Base-by-base conservation (phyloP, 441 rosid genomes). In the Erodium chrysanthum region DNA sequence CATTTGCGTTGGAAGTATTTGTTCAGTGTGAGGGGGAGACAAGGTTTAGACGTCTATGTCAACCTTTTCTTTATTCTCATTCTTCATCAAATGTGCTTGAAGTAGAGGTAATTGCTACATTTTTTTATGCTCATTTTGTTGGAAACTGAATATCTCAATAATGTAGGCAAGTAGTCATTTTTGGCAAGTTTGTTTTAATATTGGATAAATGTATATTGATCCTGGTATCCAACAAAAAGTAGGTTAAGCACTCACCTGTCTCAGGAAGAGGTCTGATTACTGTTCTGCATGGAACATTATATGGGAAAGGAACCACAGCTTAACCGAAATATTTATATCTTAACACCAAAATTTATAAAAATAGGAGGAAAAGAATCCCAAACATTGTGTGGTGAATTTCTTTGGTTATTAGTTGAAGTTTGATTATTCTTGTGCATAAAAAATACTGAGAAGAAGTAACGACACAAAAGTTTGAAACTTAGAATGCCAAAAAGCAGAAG, bases 1-100 rank as follows among this genome's bases (percentile, higher is more conserved):
- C 98, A 40, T 94, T 94, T 85, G 98, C 98, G 71, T 78, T 94
- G 85, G 98, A 94, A 79, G 97, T 89, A 15, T 94, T 94, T 74
- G 98, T 91, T 71, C 89, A 88, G 70, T 86, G 96, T 52, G 96
- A 86, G 80, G 96, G 96, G 59, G 96, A 94, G 83, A 84, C 96
- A 61, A 86, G 90, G 74, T 94, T 94, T 76, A 88, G 96, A 82
- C 96, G 98, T 76, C 96, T 94, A 31, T 94, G 97, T 78, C 96
- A 91, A 68, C 96, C 98, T 20, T 91, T 94, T 76, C 83, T 94
- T 58, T 94, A 86, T 85, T 86, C 98, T 64, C 96, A 93, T 79
- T 89, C 98, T 67, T 91, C 98, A 44, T 88, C 98, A 65, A 89
- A 94, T 73, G 88, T 91, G 63, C 84, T 94, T 70, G 98, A 94